phyloP scores from a whole-genome alignment of 2,329 filamentous ascomycete genomes.

The Huntiella savannae region DNA sequence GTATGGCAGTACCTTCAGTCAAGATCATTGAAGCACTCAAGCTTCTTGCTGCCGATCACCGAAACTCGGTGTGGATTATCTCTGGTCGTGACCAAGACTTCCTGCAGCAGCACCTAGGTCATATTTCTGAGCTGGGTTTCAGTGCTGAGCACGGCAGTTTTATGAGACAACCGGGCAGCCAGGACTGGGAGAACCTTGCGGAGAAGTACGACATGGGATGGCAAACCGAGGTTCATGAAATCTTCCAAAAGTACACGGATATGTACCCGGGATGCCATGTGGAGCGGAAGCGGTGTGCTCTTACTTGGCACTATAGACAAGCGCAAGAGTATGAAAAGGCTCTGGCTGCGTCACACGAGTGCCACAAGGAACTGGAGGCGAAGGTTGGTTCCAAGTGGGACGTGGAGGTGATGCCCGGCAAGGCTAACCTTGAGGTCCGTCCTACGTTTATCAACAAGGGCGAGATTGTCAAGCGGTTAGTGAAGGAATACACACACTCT shows the following conservation, averaged over 20 bases:
- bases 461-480: conserved; percentile 71
- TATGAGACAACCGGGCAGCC: conserved; percentile 58
- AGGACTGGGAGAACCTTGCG: conserved; percentile 75
- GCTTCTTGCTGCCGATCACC: conserved; percentile 56
- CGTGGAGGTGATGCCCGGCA: conserved; percentile 90
- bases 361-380: conserved; percentile 60
- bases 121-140: conserved; percentile 75
- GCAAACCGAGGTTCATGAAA: conserved; percentile 66
- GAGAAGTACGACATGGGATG: conserved; percentile 80
- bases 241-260: conserved; percentile 80
- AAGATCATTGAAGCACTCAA: conserved; percentile 64
- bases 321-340: conserved; percentile 67
- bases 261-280: conserved; percentile 77
- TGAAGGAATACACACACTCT: conserved; percentile 47
- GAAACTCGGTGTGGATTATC: conserved; percentile 95
- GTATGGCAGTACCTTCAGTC: conserved; percentile 72
- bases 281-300: conserved; percentile 78
- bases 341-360: conserved; percentile 58
- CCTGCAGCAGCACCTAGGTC: conserved; percentile 76
- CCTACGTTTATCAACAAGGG: conserved; percentile 97
- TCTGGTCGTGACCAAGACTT: conserved; percentile 88
- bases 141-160: conserved; percentile 96
- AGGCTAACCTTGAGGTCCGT: conserved; percentile 92
- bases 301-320: conserved; percentile 94
- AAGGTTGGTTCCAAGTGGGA: conserved; percentile 66